Base-by-base conservation (phyloP, 2,329 filamentous ascomycete species). In the Alternaria gaisen region DNA sequence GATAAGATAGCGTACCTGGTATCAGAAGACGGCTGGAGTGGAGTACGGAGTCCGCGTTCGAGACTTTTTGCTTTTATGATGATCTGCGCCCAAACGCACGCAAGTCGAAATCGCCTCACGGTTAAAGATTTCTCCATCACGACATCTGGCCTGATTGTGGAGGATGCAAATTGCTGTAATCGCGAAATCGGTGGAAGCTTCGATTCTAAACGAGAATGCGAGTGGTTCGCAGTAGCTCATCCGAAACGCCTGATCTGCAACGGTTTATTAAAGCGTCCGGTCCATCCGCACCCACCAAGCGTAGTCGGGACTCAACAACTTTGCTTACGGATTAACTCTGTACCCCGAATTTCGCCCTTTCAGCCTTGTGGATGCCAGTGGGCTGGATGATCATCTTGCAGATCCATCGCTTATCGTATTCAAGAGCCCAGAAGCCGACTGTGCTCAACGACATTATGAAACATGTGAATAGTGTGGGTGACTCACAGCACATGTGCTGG, bases 111-210 rank as follows among this genome's bases (percentile, higher is more conserved):
- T 40, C 12, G 50, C 42, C 56, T 47, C 34, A 42, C 22, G 24
- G n/a, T 26, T 26, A 30, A 58, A 36, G 53, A 52, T 47, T 58
- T 38, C 28, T 58, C 56, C 56, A 53, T 42, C 50, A 44, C 50
- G 24, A 36, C 11, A 54, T 58, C 56, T 58, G 56, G 56, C 56
- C 50, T 44, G 56, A 47, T 54, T 30, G 51, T 46, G 42, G 20
- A 55, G 42, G 50, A 53, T 28, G 56, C 56, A 47, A 58, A 53
- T 26, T 46, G 56, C 56, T 18, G 48, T 32, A 28, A n/a, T 30
- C 24, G 38, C 28, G 51, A 53, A 53, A 42, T 41, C 38, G 38
- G 22, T 34, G 16, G 14, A 43, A 32, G 28, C 24, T 53, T 34
- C 51, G 34, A 30, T 20, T 12, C 24, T 38, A 24, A 16, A 26